A percentile compares a stretch with the other conserved stretches of the same genome.
phyloP scores from a whole-genome alignment of 192 early-diverging fungal species.

The Phlyctochytrium planicorne region DNA sequence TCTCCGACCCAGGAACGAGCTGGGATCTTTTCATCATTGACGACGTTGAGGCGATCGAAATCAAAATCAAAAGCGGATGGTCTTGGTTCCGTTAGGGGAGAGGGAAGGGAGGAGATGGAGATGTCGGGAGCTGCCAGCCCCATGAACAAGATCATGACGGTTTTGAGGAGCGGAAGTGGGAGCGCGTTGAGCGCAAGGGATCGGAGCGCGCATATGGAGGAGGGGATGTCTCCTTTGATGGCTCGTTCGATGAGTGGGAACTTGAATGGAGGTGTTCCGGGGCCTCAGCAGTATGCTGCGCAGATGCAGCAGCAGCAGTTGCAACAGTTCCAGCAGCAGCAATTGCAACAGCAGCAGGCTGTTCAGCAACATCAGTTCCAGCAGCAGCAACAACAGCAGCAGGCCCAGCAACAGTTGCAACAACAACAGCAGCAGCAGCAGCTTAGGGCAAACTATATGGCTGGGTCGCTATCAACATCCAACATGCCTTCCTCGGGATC shows the following conservation, averaged over 20 bases:
- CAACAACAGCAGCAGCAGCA: background rate
- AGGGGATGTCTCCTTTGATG: no score
- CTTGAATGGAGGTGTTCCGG: background rate
- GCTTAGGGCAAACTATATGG: no score
- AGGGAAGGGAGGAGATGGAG: no score
- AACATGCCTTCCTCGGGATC: no score
- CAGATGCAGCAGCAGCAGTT: background rate
- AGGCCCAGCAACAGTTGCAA: background rate
- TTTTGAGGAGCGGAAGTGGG: background rate
- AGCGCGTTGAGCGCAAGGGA: background rate
- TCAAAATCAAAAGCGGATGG: background rate
- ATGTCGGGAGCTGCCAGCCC: no score
- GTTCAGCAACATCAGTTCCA: background rate
- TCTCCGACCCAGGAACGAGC: no score
- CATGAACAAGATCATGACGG: background rate
- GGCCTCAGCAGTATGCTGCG: background rate
- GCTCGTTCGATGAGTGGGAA: no score
- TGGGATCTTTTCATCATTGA: no score
- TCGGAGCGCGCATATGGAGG: background rate
- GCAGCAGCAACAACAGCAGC: background rate
- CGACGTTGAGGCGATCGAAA: background rate
- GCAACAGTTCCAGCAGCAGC: no score
- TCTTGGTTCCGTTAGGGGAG: no score
- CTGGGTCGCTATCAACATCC: no score
- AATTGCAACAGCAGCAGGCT: background rate